Evolutionary conservation across 139 green algal genomes (phyloP).

Genomic region (Haematococcus sp.): DNA sequence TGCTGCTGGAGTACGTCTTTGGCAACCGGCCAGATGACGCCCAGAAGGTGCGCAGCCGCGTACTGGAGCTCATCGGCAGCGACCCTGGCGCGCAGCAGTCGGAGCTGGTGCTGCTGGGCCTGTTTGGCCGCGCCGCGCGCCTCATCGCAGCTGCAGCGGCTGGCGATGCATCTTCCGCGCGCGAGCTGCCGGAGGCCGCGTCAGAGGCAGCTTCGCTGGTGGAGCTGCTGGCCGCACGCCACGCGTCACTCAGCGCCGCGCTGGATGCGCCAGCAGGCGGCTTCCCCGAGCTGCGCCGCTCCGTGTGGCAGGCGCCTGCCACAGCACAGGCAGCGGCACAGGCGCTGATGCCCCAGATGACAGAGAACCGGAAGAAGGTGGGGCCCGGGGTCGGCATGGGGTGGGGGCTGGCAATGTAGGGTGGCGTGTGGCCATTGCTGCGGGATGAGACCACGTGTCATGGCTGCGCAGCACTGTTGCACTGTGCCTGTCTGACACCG

Average conservation of each 20-base stretch:
- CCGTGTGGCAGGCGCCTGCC: constrained; percentile 69
- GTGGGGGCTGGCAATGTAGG: not conserved
- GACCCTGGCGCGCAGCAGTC: constrained; percentile 83
- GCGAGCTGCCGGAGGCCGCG: constrained; percentile 53
- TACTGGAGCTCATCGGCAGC: constrained; percentile 79
- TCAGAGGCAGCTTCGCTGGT: constrained; percentile 55
- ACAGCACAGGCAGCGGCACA: constrained; percentile 68
- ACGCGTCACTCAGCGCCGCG: constrained; percentile 42
- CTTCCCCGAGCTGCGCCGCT: constrained; percentile 71
- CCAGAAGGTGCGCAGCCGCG: constrained; percentile 59
- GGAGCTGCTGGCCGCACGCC: constrained; percentile 62
- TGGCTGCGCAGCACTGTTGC: too few species aligned
- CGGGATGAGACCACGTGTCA: too few species aligned
- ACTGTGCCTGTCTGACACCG: not conserved
- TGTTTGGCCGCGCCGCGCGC: constrained; percentile 79
- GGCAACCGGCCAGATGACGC: constrained; percentile 76
- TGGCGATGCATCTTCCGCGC: not conserved
- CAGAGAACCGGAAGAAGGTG: constrained; percentile 76
- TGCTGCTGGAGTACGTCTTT: constrained; percentile 89
- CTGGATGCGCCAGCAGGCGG: constrained; percentile 47
- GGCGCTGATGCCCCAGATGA: constrained; percentile 76
- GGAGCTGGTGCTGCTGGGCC: constrained; percentile 80
- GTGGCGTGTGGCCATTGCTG: not conserved
- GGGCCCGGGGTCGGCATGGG: not conserved
- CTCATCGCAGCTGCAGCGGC: constrained; percentile 49